phyloP scores from a whole-genome alignment of 169 alveolate species.

The Eimeria necatrix region DNA sequence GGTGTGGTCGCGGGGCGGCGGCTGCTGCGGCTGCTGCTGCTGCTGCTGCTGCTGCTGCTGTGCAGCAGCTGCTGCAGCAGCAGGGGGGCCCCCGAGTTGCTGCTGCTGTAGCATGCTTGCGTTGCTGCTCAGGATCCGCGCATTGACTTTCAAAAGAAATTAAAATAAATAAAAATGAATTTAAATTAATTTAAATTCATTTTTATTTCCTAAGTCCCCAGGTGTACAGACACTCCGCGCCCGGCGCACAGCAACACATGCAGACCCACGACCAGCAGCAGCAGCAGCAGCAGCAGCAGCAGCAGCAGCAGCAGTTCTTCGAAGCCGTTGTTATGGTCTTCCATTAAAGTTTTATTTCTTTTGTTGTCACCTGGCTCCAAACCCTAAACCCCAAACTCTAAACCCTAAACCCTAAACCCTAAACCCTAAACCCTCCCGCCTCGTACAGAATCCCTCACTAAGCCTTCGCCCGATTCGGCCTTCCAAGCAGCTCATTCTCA shows the following conservation, averaged over 20 bases:
- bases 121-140: not conserved
- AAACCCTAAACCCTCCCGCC: not conserved
- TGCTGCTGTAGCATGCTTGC: not conserved
- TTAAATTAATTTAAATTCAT: too few relatives aligned
- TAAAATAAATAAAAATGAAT: too few relatives aligned
- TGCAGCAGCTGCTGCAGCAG: constrained; percentile 8
- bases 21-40: constrained; percentile 11
- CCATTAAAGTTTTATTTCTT: not conserved
- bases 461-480: not conserved
- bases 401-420: constrained; percentile 43
- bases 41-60: constrained; percentile 15
- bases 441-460: not conserved
- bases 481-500: not conserved
- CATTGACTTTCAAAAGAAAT: too few relatives aligned
- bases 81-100: not conserved
- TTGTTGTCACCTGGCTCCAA: not conserved
- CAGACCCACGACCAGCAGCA: constrained; percentile 13
- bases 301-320: constrained; percentile 28
- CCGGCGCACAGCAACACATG: not conserved
- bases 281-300: constrained; percentile 18
- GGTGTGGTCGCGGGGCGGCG: too few relatives aligned
- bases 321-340: not conserved
- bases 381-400: constrained; percentile 5
- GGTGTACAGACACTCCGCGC: not conserved
- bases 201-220: too few relatives aligned